phyloP scores from a whole-genome alignment of 2,329 filamentous ascomycete genomes.

The Thelonectria rubi region DNA sequence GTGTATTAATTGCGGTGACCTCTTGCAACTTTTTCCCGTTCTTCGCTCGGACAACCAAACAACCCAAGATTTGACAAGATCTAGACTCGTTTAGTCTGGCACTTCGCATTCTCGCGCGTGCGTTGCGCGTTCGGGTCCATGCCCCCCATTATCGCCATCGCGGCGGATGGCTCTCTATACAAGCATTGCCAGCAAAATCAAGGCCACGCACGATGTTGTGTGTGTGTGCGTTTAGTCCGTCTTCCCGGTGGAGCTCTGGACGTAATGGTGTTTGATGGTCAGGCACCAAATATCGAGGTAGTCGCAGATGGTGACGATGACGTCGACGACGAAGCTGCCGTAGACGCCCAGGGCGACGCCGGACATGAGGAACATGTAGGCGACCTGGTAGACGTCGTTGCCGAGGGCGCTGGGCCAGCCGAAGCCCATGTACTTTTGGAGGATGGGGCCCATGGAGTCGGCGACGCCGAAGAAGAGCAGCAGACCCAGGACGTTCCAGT shows the following conservation, averaged over 20 bases:
- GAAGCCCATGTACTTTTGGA: constrained; percentile 67
- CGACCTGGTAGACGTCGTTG: constrained; percentile 84
- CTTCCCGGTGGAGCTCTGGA: constrained; percentile 55
- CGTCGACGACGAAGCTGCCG: constrained; percentile 95
- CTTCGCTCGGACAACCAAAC: neutral
- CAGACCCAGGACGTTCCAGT: constrained; percentile 83
- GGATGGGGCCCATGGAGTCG: constrained; percentile 78
- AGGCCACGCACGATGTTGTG: too few species aligned
- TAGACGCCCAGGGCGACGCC: constrained; percentile 91
- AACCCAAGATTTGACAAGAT: neutral
- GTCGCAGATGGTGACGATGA: constrained; percentile 97
- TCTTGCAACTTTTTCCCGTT: neutral
- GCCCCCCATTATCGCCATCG: neutral
- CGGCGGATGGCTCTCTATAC: neutral
- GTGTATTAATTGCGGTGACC: neutral
- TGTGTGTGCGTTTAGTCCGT: constrained; percentile 48
- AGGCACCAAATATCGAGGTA: constrained; percentile 98
- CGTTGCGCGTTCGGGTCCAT: neutral
- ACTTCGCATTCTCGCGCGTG: neutral
- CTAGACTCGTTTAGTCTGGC: neutral
- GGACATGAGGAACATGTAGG: constrained; percentile 88
- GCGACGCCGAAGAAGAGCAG: constrained; percentile 81
- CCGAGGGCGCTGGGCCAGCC: constrained; percentile 83
- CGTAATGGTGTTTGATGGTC: constrained; percentile 87
- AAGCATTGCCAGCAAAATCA: neutral